Conservation (phyloP, 1,139 yeast genomes). For the Hyphopichia khmerensis region DNA sequence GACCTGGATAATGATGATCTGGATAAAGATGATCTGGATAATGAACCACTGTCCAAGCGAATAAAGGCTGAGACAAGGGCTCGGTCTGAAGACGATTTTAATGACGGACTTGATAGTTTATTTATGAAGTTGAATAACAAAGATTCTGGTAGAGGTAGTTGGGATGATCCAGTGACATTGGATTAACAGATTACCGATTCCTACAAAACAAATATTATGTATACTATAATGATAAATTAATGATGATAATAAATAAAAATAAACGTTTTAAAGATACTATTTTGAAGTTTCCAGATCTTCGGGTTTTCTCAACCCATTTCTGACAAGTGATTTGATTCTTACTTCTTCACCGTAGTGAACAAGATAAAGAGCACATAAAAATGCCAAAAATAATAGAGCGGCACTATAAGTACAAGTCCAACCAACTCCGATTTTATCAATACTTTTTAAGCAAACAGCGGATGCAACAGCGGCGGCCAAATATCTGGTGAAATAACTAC, state of each 20-base stretch:
- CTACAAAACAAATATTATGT: not conserved
- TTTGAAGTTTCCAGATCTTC: slow-evolving; percentile 1
- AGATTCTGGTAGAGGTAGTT: slow-evolving; percentile 30
- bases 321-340: slow-evolving; percentile 16
- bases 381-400: slow-evolving; percentile 24
- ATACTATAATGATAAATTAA: not conserved
- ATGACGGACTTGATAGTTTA: slow-evolving; percentile 24
- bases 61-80: not conserved
- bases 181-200: slow-evolving; percentile 18
- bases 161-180: slow-evolving; percentile 39
- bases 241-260: not conserved
- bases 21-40: too few species aligned
- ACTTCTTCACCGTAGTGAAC: slow-evolving; percentile 22
- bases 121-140: slow-evolving; percentile 9
- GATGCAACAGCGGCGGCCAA: slow-evolving; percentile 51
- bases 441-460: slow-evolving; percentile 44
- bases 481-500: slow-evolving; percentile 50
- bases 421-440: slow-evolving; percentile 39
- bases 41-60: not conserved
- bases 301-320: slow-evolving; percentile 10
- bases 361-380: slow-evolving; percentile 17
- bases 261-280: too few species aligned
- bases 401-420: slow-evolving; percentile 50
- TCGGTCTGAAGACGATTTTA: slow-evolving; percentile 14
- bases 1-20: slow-evolving; percentile 11